Conservation (phyloP, 768 basidiomycete species). For the Xerocomellus intermedius region DNA sequence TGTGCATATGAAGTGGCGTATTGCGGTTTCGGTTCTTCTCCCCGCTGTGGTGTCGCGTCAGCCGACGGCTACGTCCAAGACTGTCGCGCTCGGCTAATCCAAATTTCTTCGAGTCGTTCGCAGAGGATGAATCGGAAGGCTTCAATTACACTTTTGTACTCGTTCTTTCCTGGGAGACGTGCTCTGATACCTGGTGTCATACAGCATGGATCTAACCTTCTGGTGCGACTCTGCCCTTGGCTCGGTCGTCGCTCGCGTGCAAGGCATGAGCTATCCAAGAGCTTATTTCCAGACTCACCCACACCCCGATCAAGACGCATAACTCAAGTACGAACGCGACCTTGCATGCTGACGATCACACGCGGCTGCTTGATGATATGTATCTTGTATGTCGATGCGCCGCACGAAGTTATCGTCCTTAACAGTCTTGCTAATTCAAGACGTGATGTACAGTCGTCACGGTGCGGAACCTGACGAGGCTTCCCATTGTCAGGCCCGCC, state of each 20-base stretch:
- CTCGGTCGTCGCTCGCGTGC: constrained; percentile 71
- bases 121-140: constrained; percentile 89
- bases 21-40: neutral
- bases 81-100: constrained; percentile 88
- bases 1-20: constrained; percentile 74
- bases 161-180: neutral
- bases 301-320: constrained; percentile 64
- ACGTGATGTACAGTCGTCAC: constrained; percentile 53
- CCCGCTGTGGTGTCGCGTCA: neutral
- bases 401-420: constrained; percentile 90
- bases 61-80: constrained; percentile 42
- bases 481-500: constrained; percentile 71
- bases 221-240: constrained; percentile 78
- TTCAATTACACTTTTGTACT: constrained; percentile 76
- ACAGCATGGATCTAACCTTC: constrained; percentile 20
- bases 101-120: constrained; percentile 88
- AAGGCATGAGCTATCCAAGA: constrained; percentile 86
- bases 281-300: constrained; percentile 76
- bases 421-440: constrained; percentile 48
- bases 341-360: constrained; percentile 62
- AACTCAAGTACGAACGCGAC: constrained; percentile 87
- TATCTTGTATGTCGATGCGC: constrained; percentile 82
- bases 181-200: neutral
- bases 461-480: constrained; percentile 78
- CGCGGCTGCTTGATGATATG: constrained; percentile 74